Percentiles rank a stretch among this genome's conserved stretches.
These are phyloP conservation scores for Eucalyptus tenuipes DNA, from an alignment of 345 rosid genomes.

Conservation along the genomic window DNA sequence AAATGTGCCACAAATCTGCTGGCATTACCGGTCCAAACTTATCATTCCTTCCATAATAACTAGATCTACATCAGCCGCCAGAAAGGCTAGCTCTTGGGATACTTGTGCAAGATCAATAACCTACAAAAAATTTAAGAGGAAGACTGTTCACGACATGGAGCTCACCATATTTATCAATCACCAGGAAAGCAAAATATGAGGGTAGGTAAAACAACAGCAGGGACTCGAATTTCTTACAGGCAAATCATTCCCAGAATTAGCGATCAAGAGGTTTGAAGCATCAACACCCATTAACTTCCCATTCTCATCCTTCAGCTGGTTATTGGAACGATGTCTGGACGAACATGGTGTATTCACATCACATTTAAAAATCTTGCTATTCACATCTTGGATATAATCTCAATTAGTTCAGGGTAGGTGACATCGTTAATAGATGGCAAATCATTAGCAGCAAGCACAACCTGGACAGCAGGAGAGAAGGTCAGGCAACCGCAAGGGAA, in stretches of 20 bases:
- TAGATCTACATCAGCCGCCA: constrained; percentile 77
- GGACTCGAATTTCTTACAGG: constrained; percentile 49
- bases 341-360: not conserved
- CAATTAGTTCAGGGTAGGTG: constrained; percentile 76
- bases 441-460: constrained; percentile 95
- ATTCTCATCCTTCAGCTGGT: constrained; percentile 78
- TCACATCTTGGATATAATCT: constrained; percentile 72
- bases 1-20: not conserved
- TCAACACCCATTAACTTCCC: constrained; percentile 79
- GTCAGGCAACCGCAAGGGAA: not conserved
- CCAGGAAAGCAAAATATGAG: not conserved
- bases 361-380: not conserved
- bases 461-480: constrained; percentile 23
- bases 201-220: not conserved
- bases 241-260: constrained; percentile 93
- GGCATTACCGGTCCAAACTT: constrained; percentile 5
- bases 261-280: constrained; percentile 67
- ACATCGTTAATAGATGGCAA: constrained; percentile 96
- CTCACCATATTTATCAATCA: not conserved
- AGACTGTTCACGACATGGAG: not conserved
- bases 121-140: constrained; percentile 20
- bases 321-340: not conserved
- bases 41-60: constrained; percentile 99
- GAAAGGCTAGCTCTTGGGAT: constrained; percentile 81
- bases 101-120: constrained; percentile 93